Conservation (phyloP, 495 filamentous ascomycete species). For the Elasticomyces elasticus region DNA sequence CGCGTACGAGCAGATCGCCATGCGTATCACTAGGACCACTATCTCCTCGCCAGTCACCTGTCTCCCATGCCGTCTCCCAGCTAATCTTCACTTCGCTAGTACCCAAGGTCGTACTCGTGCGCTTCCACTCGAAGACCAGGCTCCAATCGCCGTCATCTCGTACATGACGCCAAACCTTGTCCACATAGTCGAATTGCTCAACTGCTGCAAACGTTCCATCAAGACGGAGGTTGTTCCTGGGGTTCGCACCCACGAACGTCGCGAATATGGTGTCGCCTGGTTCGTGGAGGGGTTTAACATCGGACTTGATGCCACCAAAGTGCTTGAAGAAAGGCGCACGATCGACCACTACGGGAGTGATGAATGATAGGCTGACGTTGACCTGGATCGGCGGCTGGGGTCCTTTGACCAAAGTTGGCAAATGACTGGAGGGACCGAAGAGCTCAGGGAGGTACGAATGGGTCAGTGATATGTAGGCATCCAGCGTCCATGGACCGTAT, state of each 20-base stretch:
- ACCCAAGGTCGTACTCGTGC: conserved; percentile 59
- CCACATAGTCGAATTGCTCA: conserved; percentile 48
- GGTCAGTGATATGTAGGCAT: conserved; percentile 82
- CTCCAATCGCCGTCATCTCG: conserved; percentile 72
- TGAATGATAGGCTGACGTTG: conserved; percentile 71
- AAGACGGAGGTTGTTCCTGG: conserved; percentile 72
- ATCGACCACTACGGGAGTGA: conserved; percentile 69
- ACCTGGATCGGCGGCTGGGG: conserved; percentile 73
- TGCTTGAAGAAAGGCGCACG: conserved; percentile 55
- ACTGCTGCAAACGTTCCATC: conserved; percentile 74
- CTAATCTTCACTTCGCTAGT: conserved; percentile 68
- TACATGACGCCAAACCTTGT: conserved; percentile 50
- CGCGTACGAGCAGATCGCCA: conserved; percentile 8
- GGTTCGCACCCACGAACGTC: conserved; percentile 80
- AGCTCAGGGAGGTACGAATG: conserved; percentile 64
- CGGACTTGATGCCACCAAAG: conserved; percentile 64
- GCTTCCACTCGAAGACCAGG: conserved; percentile 69
- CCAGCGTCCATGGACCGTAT: conserved; percentile 83
- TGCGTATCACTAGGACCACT: conserved; percentile 19
- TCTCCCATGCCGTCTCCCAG: conserved; percentile 53
- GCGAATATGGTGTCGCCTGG: conserved; percentile 49
- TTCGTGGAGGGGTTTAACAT: conserved; percentile 46
- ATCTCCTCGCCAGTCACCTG: conserved; percentile 9
- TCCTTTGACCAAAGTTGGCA: conserved; percentile 37
- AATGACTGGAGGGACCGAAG: conserved; percentile 34